phyloP scores from a whole-genome alignment of 2,329 filamentous ascomycete species.

The Colletotrichum simmondsii region DNA sequence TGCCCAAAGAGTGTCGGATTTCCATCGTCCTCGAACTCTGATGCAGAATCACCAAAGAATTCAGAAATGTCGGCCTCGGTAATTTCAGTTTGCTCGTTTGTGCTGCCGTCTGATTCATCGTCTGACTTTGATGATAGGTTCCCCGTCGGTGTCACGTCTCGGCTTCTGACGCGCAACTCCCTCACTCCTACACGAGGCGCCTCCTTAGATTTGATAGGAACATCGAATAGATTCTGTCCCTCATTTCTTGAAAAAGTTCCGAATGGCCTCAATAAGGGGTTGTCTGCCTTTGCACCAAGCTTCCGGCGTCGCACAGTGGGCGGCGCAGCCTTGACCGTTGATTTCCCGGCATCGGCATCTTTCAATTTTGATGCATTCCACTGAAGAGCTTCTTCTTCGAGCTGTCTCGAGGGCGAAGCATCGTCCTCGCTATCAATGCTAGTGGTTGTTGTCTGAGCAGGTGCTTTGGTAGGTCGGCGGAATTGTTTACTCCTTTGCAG shows the following conservation, averaged over 20 bases:
- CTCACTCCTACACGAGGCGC: background rate
- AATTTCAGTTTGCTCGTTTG: conserved; percentile 23
- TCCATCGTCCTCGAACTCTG: conserved; percentile 13
- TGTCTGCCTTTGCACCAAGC: conserved; percentile 20
- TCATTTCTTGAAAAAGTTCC: background rate
- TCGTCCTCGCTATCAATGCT: background rate
- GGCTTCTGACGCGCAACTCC: background rate
- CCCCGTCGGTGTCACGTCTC: background rate
- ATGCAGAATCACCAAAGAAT: conserved; percentile 18
- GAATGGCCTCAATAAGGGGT: conserved; percentile 12
- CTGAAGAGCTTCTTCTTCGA: background rate
- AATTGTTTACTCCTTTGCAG: conserved; percentile 31
- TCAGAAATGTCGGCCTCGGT: conserved; percentile 30
- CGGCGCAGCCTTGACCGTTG: background rate
- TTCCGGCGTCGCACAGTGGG: conserved; percentile 22
- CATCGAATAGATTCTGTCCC: background rate
- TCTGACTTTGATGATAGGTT: background rate
- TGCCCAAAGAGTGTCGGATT: background rate
- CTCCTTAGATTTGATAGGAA: background rate
- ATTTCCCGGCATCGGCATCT: background rate
- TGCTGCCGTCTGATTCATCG: conserved; percentile 6
- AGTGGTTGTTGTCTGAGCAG: conserved; percentile 17
- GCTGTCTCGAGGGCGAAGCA: background rate
- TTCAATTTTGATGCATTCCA: background rate
- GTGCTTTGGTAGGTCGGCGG: background rate